Base-by-base conservation (phyloP, 495 filamentous ascomycete species). In the Tuber umbilicatum region DNA sequence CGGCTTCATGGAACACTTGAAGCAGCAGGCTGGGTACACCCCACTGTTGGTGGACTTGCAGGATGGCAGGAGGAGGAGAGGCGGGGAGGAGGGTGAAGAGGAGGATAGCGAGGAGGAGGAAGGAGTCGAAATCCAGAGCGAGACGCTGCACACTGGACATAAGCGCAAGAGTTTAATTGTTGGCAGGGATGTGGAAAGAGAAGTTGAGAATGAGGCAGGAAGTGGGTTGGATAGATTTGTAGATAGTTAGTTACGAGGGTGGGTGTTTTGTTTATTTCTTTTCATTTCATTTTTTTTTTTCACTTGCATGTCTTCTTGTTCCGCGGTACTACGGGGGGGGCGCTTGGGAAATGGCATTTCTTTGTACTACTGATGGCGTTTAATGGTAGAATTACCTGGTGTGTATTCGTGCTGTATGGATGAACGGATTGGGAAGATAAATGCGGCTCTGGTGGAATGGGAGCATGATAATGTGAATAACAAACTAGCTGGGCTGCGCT, bases 1-100 rank as follows among this genome's bases (percentile, higher is more conserved):
- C 21, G 78, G 83, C 42, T 86, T 88, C 72, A 76, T 84, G 40
- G 83, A 86, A 55, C 83, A 83, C 17, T 76, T 88, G 78, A 80
- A 84, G 43, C 81, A 80, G 16, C 77, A 85, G 42, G 84, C 84
- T 31, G 82, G 81, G 42, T 85, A 85, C 60, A 73, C 70, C 7
- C 73, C 74, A 1, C 42, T 79, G 45, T n/a, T 73, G 2, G n/a
- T 31, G 12, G 55, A 64, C 55, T 17, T 31, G n/a, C 55, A 64
- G 3, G 55, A 64, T 64, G 27, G 21, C 35, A 21, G 68, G 72
- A n/a, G 16, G 76, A 35, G 16, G 42, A 41, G 19, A 27, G 70
- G 70, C 17, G 68, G 50, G 45, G 69, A 39, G 23, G 64, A 69
- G 0, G 74, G 50, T 4, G 70, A 50, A 19, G 79, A 68, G 39